Evolutionary conservation across 441 rosid species (phyloP).

Genomic region (Raphanus hybrid): DNA sequence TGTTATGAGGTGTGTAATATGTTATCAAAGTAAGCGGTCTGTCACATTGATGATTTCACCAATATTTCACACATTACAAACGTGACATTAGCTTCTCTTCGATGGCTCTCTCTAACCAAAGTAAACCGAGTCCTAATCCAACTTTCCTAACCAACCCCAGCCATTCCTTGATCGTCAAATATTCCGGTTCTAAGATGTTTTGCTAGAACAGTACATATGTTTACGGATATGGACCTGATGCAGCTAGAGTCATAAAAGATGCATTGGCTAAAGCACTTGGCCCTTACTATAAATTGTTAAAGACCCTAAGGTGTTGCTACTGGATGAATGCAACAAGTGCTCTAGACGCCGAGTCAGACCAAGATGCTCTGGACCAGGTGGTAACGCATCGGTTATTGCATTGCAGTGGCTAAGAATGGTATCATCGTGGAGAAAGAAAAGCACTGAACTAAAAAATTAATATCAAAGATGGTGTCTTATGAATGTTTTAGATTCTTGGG

Average conservation of each 20-base stretch:
- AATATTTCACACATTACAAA: constrained; percentile 2
- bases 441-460: constrained; percentile 57
- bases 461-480: constrained; percentile 52
- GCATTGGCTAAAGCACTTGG: not conserved
- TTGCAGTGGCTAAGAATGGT: constrained; percentile 62
- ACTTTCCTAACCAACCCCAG: constrained; percentile 7
- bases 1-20: constrained; percentile 6
- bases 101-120: constrained; percentile 22
- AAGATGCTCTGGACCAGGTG: constrained; percentile 55
- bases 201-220: not conserved
- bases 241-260: not conserved
- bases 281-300: constrained; percentile 43
- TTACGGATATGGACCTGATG: not conserved
- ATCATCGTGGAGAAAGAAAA: constrained; percentile 70
- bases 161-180: constrained; percentile 3
- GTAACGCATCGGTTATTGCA: constrained; percentile 49
- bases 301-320: constrained; percentile 58
- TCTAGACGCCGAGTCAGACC: constrained; percentile 50
- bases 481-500: constrained; percentile 22
- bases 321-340: constrained; percentile 83
- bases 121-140: not conserved
- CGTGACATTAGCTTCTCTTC: not conserved
- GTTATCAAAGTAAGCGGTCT: constrained; percentile 15
- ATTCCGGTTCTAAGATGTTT: not conserved
- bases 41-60: not conserved